phyloP scores from a whole-genome alignment of 1,139 yeast species.

The Scheffersomyces insectosa region DNA sequence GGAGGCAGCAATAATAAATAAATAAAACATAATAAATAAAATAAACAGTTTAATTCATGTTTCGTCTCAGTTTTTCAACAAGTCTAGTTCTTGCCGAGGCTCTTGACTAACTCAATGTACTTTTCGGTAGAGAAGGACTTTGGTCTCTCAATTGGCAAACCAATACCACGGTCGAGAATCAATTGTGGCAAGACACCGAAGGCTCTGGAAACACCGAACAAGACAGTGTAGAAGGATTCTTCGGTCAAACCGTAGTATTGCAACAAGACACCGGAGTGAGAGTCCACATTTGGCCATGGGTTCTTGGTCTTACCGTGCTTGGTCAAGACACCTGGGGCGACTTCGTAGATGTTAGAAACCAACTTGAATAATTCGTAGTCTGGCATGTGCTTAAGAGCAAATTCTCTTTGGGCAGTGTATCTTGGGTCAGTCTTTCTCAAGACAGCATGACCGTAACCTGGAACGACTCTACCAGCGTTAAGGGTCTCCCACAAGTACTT shows the following conservation, averaged over 20 bases:
- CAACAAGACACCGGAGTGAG: constrained; percentile 94
- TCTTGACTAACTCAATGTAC: constrained; percentile 62
- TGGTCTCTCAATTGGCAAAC: constrained; percentile 97
- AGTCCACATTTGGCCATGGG: constrained; percentile 99
- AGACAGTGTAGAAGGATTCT: constrained; percentile 94
- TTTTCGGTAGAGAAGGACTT: constrained; percentile 85
- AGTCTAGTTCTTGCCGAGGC: constrained; percentile 30
- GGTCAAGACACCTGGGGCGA: constrained; percentile 93
- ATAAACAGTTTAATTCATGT: constrained; percentile 2
- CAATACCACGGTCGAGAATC: constrained; percentile 94
- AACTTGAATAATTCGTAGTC: constrained; percentile 89
- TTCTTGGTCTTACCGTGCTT: constrained; percentile 98
- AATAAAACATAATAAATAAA: constrained; percentile 10
- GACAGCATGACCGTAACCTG: constrained; percentile 98
- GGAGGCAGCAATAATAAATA: constrained; percentile 8
- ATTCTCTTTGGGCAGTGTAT: constrained; percentile 95
- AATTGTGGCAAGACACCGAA: constrained; percentile 97
- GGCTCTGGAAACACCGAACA: constrained; percentile 98
- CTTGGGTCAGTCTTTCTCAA: constrained; percentile 97
- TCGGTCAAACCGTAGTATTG: constrained; percentile 97
- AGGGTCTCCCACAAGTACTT: constrained; percentile 89
- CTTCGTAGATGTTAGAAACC: constrained; percentile 87
- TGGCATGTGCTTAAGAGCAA: constrained; percentile 96
- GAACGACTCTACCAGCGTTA: constrained; percentile 91
- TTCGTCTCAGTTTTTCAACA: neutral